Base-by-base conservation (phyloP, 2,329 filamentous ascomycete genomes). In the Fusarium irregulare region DNA sequence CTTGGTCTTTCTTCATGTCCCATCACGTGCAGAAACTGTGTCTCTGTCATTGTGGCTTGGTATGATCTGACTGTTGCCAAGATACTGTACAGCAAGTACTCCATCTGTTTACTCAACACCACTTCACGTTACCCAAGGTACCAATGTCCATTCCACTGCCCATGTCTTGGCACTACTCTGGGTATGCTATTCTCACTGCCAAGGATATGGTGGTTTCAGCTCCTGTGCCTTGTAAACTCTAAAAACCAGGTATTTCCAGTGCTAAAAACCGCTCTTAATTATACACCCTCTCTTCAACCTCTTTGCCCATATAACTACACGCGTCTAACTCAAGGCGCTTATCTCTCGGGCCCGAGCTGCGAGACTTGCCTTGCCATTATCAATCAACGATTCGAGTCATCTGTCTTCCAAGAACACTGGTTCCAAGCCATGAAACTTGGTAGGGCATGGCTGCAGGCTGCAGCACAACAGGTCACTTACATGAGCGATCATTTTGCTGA, bases 91-190 rank as follows among this genome's bases (percentile, higher is more conserved):
- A 37, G 18, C 34, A 37, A 37, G 18, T 37, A 37, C 34, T 37
- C 34, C 27, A 34, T 41, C 32, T 48, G 30, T 44, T 66, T 61
- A 25, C 47, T 21, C 23, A 23, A 44, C 23, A 21, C 37, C 28
- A 53, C 18, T 21, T n/a, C 27, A 27, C 34, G 56, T 64, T 63
- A 48, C 58, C 58, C 58, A 63, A 48, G 51, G 37, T 45, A 44
- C 40, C 45, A n/a, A 37, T 37, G 10, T 37, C 54, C 66, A 70
- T 70, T 70, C 66, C 67, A 64, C 54, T 21, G n/a, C 16, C 20
- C 21, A 47, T 32, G 30, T 63, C 67, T 56, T 64, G 53, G 66
- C 58, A 58, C 11, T 34, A 32, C 23, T 25, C 41, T 23, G 48
- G 51, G 30, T 28, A 59, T 37, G 20, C 28, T 41, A 64, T 64